These are phyloP conservation scores for Eucalyptus sp. DNA, from an alignment of 345 rosid species.

Conservation along the genomic window DNA sequence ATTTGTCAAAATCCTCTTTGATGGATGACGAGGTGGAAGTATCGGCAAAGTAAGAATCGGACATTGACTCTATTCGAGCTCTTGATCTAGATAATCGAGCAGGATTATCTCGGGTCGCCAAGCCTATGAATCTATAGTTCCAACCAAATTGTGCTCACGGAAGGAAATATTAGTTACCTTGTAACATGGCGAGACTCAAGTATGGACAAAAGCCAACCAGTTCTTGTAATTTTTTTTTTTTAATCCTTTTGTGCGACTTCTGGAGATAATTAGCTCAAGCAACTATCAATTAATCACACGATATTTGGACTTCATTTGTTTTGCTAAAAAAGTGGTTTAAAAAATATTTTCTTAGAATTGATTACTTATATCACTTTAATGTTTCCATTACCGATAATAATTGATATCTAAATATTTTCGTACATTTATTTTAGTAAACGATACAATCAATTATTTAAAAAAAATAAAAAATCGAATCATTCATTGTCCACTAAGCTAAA, in stretches of 20 bases:
- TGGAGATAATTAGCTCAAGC: background rate
- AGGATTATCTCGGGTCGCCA: rapidly evolving
- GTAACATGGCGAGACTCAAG: background rate
- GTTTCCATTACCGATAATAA: no score
- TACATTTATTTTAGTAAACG: no score
- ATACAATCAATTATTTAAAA: no score
- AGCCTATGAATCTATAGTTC: background rate
- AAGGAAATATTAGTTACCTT: background rate
- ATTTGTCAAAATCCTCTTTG: background rate
- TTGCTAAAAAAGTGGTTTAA: no score
- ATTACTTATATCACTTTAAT: no score
- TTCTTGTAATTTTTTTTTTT: no score
- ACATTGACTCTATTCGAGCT: background rate
- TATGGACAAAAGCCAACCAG: background rate
- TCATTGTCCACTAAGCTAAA: background rate
- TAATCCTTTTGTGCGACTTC: background rate
- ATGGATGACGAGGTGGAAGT: background rate
- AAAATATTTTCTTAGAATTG: background rate
- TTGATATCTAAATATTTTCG: no score
- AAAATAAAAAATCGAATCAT: background rate
- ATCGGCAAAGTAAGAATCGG: background rate
- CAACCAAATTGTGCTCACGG: background rate
- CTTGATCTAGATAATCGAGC: background rate
- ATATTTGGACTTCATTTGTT: no score
- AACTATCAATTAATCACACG: no score